Conservation (phyloP, 768 basidiomycete species). For the Hericium coralloides region DNA sequence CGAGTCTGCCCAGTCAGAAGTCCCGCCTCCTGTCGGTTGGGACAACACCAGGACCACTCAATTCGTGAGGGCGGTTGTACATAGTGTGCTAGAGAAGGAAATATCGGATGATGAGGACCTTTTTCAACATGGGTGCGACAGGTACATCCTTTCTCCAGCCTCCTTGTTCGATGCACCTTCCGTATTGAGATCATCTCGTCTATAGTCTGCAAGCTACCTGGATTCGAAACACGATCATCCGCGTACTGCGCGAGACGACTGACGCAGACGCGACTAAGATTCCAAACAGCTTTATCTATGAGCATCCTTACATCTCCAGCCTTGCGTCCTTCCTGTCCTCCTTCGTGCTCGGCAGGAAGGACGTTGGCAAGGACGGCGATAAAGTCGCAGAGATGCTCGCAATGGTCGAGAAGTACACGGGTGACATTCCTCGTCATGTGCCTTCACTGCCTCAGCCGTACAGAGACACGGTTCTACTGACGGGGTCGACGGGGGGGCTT, state of each 20-base stretch:
- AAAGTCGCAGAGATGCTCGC: not conserved
- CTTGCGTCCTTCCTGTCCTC: slow-evolving; percentile 9
- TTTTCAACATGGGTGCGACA: slow-evolving; percentile 18
- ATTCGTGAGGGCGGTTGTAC: slow-evolving; percentile 13
- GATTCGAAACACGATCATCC: slow-evolving; percentile 31
- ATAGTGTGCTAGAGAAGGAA: slow-evolving; percentile 7
- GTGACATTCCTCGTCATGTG: not conserved
- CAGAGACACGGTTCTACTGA: not conserved
- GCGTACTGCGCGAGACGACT: slow-evolving; percentile 21
- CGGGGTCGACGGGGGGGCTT: not conserved
- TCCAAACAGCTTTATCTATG: slow-evolving; percentile 27
- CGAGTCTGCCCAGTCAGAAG: slow-evolving; percentile 13
- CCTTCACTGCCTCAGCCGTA: not conserved
- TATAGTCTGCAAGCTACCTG: slow-evolving; percentile 31
- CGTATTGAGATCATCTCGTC: not conserved
- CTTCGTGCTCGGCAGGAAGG: not conserved
- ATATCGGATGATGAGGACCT: slow-evolving; percentile 13
- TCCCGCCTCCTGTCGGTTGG: slow-evolving; percentile 11
- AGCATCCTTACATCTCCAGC: slow-evolving; percentile 24
- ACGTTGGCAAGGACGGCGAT: not conserved
- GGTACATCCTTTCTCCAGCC: slow-evolving; percentile 4
- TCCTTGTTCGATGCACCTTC: not conserved
- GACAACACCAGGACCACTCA: not conserved
- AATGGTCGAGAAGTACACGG: not conserved
- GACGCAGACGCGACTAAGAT: slow-evolving; percentile 15